Base-by-base conservation (phyloP, 768 basidiomycete genomes). In the Harrya chromipes region DNA sequence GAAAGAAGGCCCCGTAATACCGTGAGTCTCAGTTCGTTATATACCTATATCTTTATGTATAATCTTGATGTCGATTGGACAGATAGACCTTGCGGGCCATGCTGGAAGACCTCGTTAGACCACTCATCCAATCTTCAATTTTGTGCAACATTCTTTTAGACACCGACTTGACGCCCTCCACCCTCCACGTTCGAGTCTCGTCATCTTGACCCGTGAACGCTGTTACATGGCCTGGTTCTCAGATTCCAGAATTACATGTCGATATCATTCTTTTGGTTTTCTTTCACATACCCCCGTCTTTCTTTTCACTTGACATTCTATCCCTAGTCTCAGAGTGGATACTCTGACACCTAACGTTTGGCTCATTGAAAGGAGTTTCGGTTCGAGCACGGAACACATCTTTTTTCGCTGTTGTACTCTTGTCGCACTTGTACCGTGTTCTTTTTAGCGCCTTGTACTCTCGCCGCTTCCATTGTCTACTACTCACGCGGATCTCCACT, bases 201-300 rank as follows among this genome's bases (percentile, higher is more conserved):
- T 16, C 31, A 14, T 12, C 46, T 45, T 43, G n/a, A 14, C 10
- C 10, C 26, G 26, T 27, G 26, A 27, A 2, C 40, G 39, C 2
- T 4, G 13, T 16, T 37, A 14, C 46, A 52, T 38, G 23, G 37
- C 21, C n/a, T 40, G 16, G 29, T 46, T 42, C 37, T 24, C 47
- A 26, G 43, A 43, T 55, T 42, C 6, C 47, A 33, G 45, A 45
- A 53, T 39, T 26, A 16, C 35, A 43, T 46, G 43, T 50, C 20
- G 40, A 64, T 59, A 61, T 54, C 60, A 11, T 38, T 40, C 9
- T 45, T 19, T 33, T n/a, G 33, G 12, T 11, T 29, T 35, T 35
- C 5, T 20, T n/a, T 26, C 16, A 16, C 19, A 45, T 27, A 12
- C 17, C 31, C 11, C 9, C 24, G 21, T 23, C 10, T 12, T 20